Percentiles rank a stretch among this genome's conserved stretches.
Evolutionary conservation across 306 rosid genomes (phyloP).

Genomic region (Trifolium dubium): DNA sequence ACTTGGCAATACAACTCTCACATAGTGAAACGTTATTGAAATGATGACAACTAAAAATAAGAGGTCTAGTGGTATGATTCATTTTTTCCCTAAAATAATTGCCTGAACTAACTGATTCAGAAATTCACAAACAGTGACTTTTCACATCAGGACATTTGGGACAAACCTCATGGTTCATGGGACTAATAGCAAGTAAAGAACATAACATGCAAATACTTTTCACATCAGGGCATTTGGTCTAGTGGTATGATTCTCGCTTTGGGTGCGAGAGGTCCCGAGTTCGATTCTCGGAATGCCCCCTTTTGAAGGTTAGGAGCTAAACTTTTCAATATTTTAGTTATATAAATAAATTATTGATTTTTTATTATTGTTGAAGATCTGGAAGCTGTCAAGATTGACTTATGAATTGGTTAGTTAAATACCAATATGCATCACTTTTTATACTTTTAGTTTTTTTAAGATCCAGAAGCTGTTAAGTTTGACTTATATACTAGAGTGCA

Average conservation of each 20-base stretch:
- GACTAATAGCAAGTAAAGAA: no score
- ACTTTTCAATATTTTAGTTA: neutral
- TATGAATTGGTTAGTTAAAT: neutral
- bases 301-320: neutral
- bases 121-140: neutral
- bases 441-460: neutral
- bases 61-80: neutral
- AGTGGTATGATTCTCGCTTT: constrained; percentile 65
- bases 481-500: neutral
- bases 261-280: constrained; percentile 30
- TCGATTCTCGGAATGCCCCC: constrained; percentile 12
- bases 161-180: no score
- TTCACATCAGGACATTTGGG: constrained; percentile 38
- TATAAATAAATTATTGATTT: neutral
- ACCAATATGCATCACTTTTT: constrained; percentile 1
- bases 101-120: neutral
- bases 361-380: neutral
- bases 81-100: neutral
- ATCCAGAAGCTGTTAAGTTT: neutral
- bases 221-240: constrained; percentile 47
- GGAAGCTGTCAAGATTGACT: neutral
- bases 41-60: neutral
- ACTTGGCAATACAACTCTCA: neutral
- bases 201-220: no score
- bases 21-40: neutral